Percentiles rank a stretch among this genome's conserved stretches.
Conservation (phyloP, 1,139 yeast species). For the Candida sanyaensis region DNA sequence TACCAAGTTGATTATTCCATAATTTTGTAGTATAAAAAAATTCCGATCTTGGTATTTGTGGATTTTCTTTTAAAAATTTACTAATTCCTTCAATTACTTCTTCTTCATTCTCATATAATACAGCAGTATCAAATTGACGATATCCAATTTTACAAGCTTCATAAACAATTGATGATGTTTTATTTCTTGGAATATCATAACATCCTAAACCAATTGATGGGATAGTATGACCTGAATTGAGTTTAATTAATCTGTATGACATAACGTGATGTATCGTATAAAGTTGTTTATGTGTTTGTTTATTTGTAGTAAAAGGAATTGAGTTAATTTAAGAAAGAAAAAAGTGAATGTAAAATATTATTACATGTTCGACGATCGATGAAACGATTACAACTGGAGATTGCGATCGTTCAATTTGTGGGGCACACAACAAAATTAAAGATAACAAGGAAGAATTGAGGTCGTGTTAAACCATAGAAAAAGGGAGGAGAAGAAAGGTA, state of each 20-base stretch:
- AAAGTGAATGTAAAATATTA: no score
- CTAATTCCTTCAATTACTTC: slow-evolving; percentile 56
- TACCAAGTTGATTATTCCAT: slow-evolving; percentile 39
- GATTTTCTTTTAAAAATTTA: slow-evolving; percentile 54
- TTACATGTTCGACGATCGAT: no score
- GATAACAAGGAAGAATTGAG: no score
- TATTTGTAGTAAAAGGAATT: background rate
- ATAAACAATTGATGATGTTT: slow-evolving; percentile 37
- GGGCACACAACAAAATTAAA: background rate
- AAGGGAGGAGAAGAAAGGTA: no score
- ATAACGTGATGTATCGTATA: slow-evolving; percentile 2
- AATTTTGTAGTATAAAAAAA: slow-evolving; percentile 61
- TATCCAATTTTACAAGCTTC: slow-evolving; percentile 53
- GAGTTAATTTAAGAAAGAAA: background rate
- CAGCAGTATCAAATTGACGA: slow-evolving; percentile 63
- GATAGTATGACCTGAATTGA: slow-evolving; percentile 25
- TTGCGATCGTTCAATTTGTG: background rate
- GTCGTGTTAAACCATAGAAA: background rate
- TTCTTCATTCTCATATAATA: slow-evolving; percentile 54
- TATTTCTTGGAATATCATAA: slow-evolving; percentile 27
- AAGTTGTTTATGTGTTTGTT: background rate
- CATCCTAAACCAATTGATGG: slow-evolving; percentile 44
- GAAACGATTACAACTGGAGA: background rate
- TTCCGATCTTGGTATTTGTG: slow-evolving; percentile 52
- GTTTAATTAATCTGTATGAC: slow-evolving; percentile 14